These are phyloP conservation scores for Ramaria sp. DNA, from an alignment of 768 basidiomycete species.

Conservation along the genomic window DNA sequence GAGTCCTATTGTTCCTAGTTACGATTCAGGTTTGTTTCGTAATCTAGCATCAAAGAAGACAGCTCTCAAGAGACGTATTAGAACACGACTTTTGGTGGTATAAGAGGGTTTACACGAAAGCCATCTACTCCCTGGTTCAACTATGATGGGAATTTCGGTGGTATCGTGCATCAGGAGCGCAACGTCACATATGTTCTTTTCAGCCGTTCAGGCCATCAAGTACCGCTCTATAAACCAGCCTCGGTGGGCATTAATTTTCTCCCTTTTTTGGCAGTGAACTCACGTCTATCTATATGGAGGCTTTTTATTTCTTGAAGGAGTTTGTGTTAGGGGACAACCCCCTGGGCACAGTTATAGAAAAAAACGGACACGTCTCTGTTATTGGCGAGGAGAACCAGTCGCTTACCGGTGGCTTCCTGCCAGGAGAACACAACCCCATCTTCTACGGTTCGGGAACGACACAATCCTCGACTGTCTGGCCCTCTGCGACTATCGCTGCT, in stretches of 20 bases:
- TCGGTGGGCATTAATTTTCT: constrained; percentile 35
- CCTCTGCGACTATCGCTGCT: constrained; percentile 7
- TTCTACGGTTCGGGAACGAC: constrained; percentile 34
- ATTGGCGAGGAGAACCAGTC: constrained; percentile 41
- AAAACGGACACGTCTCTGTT: constrained; percentile 20
- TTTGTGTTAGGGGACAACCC: constrained; percentile 55
- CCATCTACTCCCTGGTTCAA: constrained; percentile 62
- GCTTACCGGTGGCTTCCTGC: constrained; percentile 35
- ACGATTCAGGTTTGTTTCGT: constrained; percentile 3
- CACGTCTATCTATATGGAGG: constrained; percentile 29
- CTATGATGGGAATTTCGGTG: constrained; percentile 46
- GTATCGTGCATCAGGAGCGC: constrained; percentile 66
- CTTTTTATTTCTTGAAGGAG: constrained; percentile 48
- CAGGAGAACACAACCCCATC: constrained; percentile 40
- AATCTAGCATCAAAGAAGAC: constrained; percentile 25
- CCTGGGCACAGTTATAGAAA: constrained; percentile 39
- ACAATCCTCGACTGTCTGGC: constrained; percentile 14
- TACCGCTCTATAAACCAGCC: constrained; percentile 25
- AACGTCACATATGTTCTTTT: constrained; percentile 37
- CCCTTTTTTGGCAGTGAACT: neutral
- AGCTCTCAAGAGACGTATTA: constrained; percentile 25
- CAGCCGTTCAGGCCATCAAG: constrained; percentile 28
- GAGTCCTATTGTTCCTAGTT: neutral
- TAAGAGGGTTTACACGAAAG: constrained; percentile 58
- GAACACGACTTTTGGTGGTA: constrained; percentile 75